Evolutionary conservation across 2,329 filamentous ascomycete species (phyloP).

Genomic region (Whalleya microplaca): DNA sequence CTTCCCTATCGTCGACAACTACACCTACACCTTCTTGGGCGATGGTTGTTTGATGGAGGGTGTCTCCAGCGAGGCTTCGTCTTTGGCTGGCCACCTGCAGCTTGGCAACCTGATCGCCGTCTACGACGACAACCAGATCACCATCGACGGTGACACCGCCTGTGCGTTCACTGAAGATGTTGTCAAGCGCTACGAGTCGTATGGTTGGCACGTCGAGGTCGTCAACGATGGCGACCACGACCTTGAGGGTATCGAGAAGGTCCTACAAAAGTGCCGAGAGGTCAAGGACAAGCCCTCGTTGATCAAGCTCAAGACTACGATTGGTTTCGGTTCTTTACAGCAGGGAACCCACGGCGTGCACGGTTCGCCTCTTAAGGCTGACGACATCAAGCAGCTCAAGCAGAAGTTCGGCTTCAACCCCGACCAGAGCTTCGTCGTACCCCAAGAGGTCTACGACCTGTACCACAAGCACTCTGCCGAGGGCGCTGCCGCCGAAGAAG

Average conservation of each 20-base stretch:
- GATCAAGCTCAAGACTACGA: slow-evolving; percentile 96
- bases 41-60: slow-evolving; percentile 99
- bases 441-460: slow-evolving; percentile 90
- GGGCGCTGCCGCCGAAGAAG: slow-evolving; percentile 86
- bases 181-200: slow-evolving; percentile 89
- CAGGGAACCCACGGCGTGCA: slow-evolving; percentile 95
- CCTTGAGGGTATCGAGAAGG: slow-evolving; percentile 83
- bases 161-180: slow-evolving; percentile 97
- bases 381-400: slow-evolving; percentile 94
- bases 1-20: slow-evolving; percentile 90
- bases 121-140: slow-evolving; percentile 99
- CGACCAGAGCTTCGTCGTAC: slow-evolving; percentile 87
- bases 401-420: slow-evolving; percentile 95
- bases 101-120: slow-evolving; percentile 96
- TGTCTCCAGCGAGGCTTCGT: slow-evolving; percentile 90
- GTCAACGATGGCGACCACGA: slow-evolving; percentile 90
- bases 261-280: slow-evolving; percentile 81
- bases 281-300: slow-evolving; percentile 96
- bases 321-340: slow-evolving; percentile 91
- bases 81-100: slow-evolving; percentile 92
- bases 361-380: slow-evolving; percentile 92
- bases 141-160: slow-evolving; percentile 92
- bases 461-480: slow-evolving; percentile 85
- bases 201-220: slow-evolving; percentile 89
- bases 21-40: slow-evolving; percentile 96